phyloP scores from a whole-genome alignment of 768 basidiomycete species.

The Suillus discolor region DNA sequence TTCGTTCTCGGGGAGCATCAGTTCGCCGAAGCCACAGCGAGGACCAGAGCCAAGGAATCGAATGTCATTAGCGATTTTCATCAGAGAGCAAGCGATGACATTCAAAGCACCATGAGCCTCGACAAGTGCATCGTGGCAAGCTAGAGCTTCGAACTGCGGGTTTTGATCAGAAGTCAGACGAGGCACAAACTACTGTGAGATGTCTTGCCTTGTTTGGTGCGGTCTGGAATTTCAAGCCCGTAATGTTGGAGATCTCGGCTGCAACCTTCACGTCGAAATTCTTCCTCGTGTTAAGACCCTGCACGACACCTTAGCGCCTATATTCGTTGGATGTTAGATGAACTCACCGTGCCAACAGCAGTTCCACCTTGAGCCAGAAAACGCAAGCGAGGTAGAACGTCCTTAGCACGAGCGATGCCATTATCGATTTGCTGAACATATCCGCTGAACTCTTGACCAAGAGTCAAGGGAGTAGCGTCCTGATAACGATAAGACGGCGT shows the following conservation, averaged over 20 bases:
- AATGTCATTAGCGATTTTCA: constrained; percentile 99
- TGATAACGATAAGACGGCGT: constrained; percentile 33
- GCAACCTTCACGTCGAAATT: constrained; percentile 97
- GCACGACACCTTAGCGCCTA: constrained; percentile 15
- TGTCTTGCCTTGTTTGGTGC: constrained; percentile 90
- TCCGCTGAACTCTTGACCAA: constrained; percentile 98
- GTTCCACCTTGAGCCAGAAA: constrained; percentile 97
- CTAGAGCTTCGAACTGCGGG: constrained; percentile 91
- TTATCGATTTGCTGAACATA: constrained; percentile 95
- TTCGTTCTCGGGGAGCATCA: constrained; percentile 96
- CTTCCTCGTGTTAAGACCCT: constrained; percentile 96
- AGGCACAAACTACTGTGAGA: not conserved
- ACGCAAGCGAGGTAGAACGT: constrained; percentile 81
- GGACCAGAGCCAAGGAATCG: constrained; percentile 97
- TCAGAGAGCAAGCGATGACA: constrained; percentile 92
- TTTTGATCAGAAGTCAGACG: not conserved
- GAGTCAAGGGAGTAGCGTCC: constrained; percentile 96
- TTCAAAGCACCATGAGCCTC: constrained; percentile 98
- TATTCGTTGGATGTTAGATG: not conserved
- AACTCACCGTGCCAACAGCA: constrained; percentile 91
- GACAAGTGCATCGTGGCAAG: constrained; percentile 96
- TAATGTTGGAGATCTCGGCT: constrained; percentile 86
- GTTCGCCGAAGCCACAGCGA: constrained; percentile 94
- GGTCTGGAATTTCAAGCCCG: constrained; percentile 90
- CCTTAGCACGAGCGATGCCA: constrained; percentile 84